A percentile compares a stretch with the other conserved stretches of the same genome.
Evolutionary conservation across 139 green algal species (phyloP).

Genomic region (Trebouxia sp.): DNA sequence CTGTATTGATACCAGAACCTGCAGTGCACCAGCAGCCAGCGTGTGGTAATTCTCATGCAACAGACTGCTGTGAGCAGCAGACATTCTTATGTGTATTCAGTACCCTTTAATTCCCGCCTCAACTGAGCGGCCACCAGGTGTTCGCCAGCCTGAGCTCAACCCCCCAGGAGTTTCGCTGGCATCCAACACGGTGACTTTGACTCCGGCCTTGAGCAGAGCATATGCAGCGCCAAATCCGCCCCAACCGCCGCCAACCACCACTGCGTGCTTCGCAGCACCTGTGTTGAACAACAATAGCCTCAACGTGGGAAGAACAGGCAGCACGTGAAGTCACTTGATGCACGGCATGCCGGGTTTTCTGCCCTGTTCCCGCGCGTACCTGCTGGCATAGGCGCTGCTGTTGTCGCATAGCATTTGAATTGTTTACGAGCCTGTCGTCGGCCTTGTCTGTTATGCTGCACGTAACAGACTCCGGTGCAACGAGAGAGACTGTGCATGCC

Average conservation of each 20-base stretch:
- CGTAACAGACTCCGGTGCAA: too few relatives aligned
- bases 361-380: too few relatives aligned
- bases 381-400: too few relatives aligned
- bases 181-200: not conserved
- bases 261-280: not conserved
- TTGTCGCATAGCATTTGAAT: not conserved
- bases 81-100: too few relatives aligned
- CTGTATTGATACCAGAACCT: slow-evolving; percentile 22
- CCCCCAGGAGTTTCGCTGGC: slow-evolving; percentile 2
- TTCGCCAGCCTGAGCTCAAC: slow-evolving; percentile 9
- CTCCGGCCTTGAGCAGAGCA: slow-evolving; percentile 8
- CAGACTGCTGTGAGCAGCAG: too few relatives aligned
- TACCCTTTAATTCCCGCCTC: slow-evolving; percentile 20
- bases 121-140: not conserved
- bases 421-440: too few relatives aligned
- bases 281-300: too few relatives aligned
- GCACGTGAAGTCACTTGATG: too few relatives aligned
- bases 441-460: too few relatives aligned
- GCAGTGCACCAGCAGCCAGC: too few relatives aligned
- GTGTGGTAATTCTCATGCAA: too few relatives aligned
- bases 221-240: slow-evolving; percentile 14
- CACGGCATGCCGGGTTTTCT: too few relatives aligned
- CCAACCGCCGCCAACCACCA: slow-evolving; percentile 1
- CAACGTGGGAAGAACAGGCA: not conserved
- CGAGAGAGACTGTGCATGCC: not conserved